phyloP scores from a whole-genome alignment of 139 green algal genomes.

The Chlorella sorokiniana region DNA sequence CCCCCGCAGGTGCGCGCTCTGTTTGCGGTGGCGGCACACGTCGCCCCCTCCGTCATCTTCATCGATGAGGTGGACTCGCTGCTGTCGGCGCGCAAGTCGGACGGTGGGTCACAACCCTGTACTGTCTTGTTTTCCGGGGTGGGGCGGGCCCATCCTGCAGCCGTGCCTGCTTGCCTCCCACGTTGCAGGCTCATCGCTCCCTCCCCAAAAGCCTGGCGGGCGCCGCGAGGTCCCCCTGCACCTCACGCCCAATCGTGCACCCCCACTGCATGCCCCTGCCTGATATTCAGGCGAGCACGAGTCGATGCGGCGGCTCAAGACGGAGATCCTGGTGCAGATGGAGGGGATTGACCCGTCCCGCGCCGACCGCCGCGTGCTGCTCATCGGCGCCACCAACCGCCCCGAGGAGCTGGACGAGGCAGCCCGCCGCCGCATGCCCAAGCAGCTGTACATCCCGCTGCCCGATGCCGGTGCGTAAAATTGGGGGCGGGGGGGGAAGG shows the following conservation, averaged over 20 bases:
- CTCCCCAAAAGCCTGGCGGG: neutral
- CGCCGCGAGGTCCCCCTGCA: too few species aligned
- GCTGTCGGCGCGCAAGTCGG: slow-evolving; percentile 84
- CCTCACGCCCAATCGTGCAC: too few species aligned
- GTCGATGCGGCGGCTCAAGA: slow-evolving; percentile 94
- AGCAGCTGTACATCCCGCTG: slow-evolving; percentile 99
- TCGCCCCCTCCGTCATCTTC: slow-evolving; percentile 96
- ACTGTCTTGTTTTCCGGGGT: too few species aligned
- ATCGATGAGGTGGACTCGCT: slow-evolving; percentile 99
- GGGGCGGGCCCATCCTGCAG: too few species aligned
- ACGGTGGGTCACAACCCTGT: slow-evolving; percentile 60
- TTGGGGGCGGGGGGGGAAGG: slow-evolving; percentile 15
- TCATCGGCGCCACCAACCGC: slow-evolving; percentile 97
- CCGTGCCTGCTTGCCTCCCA: neutral
- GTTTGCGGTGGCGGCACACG: slow-evolving; percentile 87
- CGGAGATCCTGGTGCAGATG: slow-evolving; percentile 98
- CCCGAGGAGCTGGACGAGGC: slow-evolving; percentile 98
- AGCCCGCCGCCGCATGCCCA: slow-evolving; percentile 91
- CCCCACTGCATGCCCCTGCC: neutral
- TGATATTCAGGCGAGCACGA: slow-evolving; percentile 89
- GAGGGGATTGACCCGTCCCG: slow-evolving; percentile 72
- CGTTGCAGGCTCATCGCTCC: too few species aligned
- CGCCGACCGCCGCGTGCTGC: slow-evolving; percentile 69
- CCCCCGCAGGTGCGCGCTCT: slow-evolving; percentile 72
- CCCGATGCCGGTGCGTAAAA: slow-evolving; percentile 77